These are phyloP conservation scores for Mrakiaceae sp. DNA, from an alignment of 1,284 basidiomycete species.

Conservation along the genomic window DNA sequence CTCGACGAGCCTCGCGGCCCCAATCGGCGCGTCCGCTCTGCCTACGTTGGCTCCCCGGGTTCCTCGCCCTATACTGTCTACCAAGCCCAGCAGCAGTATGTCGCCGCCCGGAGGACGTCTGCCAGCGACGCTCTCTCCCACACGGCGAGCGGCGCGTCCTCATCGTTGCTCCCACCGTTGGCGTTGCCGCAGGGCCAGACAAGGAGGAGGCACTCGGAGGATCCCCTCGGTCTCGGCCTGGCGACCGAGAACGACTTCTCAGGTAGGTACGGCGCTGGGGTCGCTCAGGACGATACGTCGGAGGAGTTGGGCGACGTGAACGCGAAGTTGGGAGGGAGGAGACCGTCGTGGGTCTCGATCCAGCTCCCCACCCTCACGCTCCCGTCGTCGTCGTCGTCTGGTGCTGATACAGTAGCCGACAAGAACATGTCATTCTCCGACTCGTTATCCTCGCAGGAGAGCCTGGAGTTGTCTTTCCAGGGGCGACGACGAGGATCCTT, in stretches of 20 bases:
- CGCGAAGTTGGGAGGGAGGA: not conserved
- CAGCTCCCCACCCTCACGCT: conserved; percentile 2
- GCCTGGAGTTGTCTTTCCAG: not conserved
- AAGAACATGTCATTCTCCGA: not conserved
- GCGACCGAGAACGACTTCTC: not conserved
- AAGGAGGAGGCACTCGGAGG: not conserved
- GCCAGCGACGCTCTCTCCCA: not conserved
- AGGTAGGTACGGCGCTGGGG: not conserved
- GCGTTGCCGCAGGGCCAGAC: not conserved
- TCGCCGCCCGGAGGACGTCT: not conserved
- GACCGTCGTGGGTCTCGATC: conserved; percentile 7
- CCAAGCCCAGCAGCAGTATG: conserved; percentile 3
- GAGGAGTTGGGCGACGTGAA: not conserved
- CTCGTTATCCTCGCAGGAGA: not conserved
- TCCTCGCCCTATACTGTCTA: conserved; percentile 11
- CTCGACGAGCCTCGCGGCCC: not conserved
- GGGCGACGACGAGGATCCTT: not conserved
- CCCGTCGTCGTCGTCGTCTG: not conserved
- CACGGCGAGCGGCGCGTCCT: no score
- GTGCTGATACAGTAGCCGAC: not conserved
- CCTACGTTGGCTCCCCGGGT: not conserved
- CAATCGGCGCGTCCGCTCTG: not conserved
- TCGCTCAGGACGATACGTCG: not conserved
- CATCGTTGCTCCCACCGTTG: not conserved
- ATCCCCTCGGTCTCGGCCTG: not conserved